These are phyloP conservation scores for Drechslerella coelobrocha DNA, from an alignment of 2,329 filamentous ascomycete genomes.

Conservation along the genomic window DNA sequence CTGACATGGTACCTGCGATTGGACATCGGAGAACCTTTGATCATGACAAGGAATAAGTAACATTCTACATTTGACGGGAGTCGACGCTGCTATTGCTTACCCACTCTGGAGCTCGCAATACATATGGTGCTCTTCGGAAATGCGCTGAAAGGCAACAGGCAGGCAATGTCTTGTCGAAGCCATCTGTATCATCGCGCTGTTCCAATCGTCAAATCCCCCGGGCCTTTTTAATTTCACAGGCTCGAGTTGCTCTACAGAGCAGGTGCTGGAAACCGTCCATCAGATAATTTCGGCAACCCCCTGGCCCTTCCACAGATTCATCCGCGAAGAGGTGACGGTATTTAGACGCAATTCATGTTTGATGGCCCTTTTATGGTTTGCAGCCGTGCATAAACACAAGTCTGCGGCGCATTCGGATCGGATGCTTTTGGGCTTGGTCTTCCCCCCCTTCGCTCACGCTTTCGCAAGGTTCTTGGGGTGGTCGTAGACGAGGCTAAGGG, in stretches of 20 bases:
- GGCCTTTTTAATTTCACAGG: constrained; percentile 44
- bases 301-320: constrained; percentile 32
- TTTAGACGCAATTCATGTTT: constrained; percentile 50
- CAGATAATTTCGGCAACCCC: constrained; percentile 46
- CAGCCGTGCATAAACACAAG: constrained; percentile 4
- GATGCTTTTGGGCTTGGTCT: constrained; percentile 14
- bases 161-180: constrained; percentile 44
- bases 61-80: neutral
- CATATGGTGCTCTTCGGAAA: neutral
- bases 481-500: constrained; percentile 7
- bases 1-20: constrained; percentile 19
- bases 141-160: constrained; percentile 16
- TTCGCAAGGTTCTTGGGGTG: constrained; percentile 9
- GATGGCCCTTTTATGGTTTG: constrained; percentile 24
- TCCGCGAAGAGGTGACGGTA: constrained; percentile 41
- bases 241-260: constrained; percentile 45
- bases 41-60: constrained; percentile 24
- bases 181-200: constrained; percentile 42
- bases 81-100: constrained; percentile 12
- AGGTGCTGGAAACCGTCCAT: constrained; percentile 16
- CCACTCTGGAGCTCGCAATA: constrained; percentile 25
- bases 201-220: constrained; percentile 14
- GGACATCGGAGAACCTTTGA: constrained; percentile 34
- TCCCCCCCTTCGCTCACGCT: neutral
- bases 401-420: constrained; percentile 12